Evolutionary conservation across 2,329 filamentous ascomycete species (phyloP).

Genomic region (Cladophialophora yegresii): DNA sequence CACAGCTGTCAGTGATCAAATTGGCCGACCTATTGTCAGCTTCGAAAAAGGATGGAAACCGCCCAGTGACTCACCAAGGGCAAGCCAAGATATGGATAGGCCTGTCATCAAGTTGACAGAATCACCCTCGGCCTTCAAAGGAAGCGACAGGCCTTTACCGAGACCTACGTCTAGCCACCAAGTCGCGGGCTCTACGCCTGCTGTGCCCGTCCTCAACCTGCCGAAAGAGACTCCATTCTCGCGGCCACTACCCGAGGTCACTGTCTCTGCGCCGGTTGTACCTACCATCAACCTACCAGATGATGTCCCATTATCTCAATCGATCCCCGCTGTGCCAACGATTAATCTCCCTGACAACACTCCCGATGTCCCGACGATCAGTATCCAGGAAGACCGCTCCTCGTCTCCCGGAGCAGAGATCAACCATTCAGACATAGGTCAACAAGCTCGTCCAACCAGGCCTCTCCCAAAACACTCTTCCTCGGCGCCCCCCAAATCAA

Average conservation of each 20-base stretch:
- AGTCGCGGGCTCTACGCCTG: conserved; percentile 24
- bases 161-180: conserved; percentile 18
- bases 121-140: conserved; percentile 15
- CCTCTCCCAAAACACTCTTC: conserved; percentile 35
- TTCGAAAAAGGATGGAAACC: conserved; percentile 80
- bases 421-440: conserved; percentile 18
- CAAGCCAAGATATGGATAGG: conserved; percentile 36
- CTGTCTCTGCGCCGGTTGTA: conserved; percentile 46
- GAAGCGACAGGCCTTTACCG: conserved; percentile 22
- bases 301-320: conserved; percentile 1
- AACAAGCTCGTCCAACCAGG: conserved; percentile 16
- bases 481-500: conserved; percentile 39
- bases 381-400: conserved; percentile 3
- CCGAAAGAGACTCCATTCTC: not conserved
- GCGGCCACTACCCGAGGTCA: conserved; percentile 52
- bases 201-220: conserved; percentile 31
- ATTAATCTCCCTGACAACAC: conserved; percentile 18
- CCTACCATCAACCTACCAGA: conserved; percentile 41
- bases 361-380: conserved; percentile 14
- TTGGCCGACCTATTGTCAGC: conserved; percentile 93
- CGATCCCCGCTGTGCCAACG: conserved; percentile 11
- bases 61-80: conserved; percentile 43
- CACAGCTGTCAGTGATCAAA: conserved; percentile 84
- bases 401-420: conserved; percentile 17
- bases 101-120: conserved; percentile 32